Conservation (phyloP, 148 eudicot species). For the Heliosperma pusillum region DNA sequence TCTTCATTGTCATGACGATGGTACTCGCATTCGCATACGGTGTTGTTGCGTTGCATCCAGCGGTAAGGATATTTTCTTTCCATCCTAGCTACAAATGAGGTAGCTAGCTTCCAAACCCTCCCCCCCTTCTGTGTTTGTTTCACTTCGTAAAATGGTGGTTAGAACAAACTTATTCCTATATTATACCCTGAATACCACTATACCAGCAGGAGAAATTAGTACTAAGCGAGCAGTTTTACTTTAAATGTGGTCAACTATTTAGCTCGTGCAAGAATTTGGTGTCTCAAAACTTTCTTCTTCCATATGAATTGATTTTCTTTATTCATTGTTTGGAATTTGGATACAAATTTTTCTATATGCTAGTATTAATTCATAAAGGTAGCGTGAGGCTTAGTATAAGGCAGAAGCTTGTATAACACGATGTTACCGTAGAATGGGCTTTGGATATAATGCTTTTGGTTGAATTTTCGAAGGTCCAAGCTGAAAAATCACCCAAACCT, state of each 20-base stretch:
- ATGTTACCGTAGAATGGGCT: too few relatives aligned
- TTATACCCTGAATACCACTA: not conserved
- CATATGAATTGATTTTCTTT: not conserved
- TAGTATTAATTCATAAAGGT: not conserved
- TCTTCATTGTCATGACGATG: conserved; percentile 90
- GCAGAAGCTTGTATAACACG: too few relatives aligned
- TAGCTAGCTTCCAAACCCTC: not conserved
- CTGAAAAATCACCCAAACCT: not conserved
- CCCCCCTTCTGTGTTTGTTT: not conserved
- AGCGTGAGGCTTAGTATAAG: not conserved
- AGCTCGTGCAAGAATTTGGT: not conserved
- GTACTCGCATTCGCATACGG: conserved; percentile 75
- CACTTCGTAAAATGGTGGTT: not conserved
- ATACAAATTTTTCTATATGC: not conserved
- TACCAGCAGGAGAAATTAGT: not conserved
- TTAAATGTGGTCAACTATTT: not conserved
- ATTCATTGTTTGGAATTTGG: not conserved
- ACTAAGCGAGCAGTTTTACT: not conserved
- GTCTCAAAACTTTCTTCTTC: not conserved
- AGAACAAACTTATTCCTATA: not conserved
- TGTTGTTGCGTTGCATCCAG: conserved; percentile 82
- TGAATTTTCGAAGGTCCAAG: not conserved
- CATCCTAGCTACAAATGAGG: not conserved
- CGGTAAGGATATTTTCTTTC: conserved; percentile 39
- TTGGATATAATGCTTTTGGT: not conserved